Percentiles rank a stretch among this genome's conserved stretches.
These are phyloP conservation scores for Calcarisporium arbuscula DNA, from an alignment of 2,329 filamentous ascomycete species.

Conservation along the genomic window DNA sequence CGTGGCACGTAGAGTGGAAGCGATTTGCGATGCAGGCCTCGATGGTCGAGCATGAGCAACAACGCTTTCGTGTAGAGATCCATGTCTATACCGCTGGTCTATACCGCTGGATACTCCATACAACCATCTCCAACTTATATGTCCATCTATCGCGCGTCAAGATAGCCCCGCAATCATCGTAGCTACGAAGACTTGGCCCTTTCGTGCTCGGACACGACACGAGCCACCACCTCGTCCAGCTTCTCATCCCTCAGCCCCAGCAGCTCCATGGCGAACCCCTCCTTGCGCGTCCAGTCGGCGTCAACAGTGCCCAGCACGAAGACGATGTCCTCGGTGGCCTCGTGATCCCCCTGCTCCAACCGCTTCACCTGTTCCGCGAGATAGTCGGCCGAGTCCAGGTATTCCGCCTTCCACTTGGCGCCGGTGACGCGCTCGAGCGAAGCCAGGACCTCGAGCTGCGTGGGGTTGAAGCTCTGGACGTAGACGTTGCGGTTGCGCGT, in stretches of 20 bases:
- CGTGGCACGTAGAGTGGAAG: not conserved
- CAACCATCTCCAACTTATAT: not conserved
- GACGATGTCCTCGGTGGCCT: conserved; percentile 39
- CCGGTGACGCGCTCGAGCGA: conserved; percentile 45
- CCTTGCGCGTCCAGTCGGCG: conserved; percentile 39
- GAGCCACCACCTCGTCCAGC: conserved; percentile 33
- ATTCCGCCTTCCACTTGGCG: conserved; percentile 25
- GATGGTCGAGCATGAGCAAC: too few species aligned
- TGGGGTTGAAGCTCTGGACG: conserved; percentile 38
- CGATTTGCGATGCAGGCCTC: not conserved
- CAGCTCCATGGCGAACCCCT: conserved; percentile 40
- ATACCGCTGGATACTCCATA: not conserved
- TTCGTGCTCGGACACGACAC: conserved; percentile 22
- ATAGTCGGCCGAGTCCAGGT: conserved; percentile 31
- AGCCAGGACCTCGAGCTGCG: conserved; percentile 41
- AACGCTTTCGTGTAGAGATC: not conserved
- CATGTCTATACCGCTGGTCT: not conserved
- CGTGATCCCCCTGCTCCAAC: conserved; percentile 30
- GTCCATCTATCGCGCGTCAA: not conserved
- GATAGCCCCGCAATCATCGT: not conserved
- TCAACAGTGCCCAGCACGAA: conserved; percentile 42
- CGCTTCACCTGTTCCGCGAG: conserved; percentile 29
- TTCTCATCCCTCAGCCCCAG: conserved; percentile 40
- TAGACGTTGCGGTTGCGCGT: conserved; percentile 46
- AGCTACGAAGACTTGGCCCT: conserved; percentile 3